A percentile compares a stretch with the other conserved stretches of the same genome.
Evolutionary conservation across 805 yeast genomes (phyloP).

Genomic region (Hanseniaspora meyeri): DNA sequence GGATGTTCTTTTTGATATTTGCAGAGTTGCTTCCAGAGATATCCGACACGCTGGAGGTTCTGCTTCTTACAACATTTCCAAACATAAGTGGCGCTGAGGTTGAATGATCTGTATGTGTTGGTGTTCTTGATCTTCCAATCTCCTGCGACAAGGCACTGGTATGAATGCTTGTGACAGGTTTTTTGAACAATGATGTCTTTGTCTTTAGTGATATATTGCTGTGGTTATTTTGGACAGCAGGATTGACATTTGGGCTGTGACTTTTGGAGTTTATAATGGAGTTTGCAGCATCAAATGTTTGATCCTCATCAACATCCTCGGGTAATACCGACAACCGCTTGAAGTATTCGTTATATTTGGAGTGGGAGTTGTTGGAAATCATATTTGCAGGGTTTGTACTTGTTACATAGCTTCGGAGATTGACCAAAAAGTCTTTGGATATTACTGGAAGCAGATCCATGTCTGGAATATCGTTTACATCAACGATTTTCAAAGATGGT

Average conservation of each 20-base stretch:
- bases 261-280: background rate
- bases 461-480: slow-evolving; percentile 39
- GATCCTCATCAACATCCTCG: slow-evolving; percentile 29
- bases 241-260: background rate
- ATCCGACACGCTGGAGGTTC: slow-evolving; percentile 13
- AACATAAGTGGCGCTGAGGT: background rate
- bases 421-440: slow-evolving; percentile 20
- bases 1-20: slow-evolving; percentile 6
- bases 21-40: slow-evolving; percentile 5
- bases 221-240: background rate
- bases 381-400: slow-evolving; percentile 17
- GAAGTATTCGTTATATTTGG: slow-evolving; percentile 50
- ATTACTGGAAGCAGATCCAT: slow-evolving; percentile 34
- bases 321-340: slow-evolving; percentile 53
- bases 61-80: slow-evolving; percentile 4
- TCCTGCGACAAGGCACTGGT: slow-evolving; percentile 1
- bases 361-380: slow-evolving; percentile 16
- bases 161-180: background rate
- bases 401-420: background rate
- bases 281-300: background rate
- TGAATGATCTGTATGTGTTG: background rate
- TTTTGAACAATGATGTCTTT: slow-evolving; percentile 12
- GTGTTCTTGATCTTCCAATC: slow-evolving; percentile 12
- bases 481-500: slow-evolving; percentile 42
- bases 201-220: background rate